Conservation (phyloP, 768 basidiomycete species). For the Paxillus rubicundulus region DNA sequence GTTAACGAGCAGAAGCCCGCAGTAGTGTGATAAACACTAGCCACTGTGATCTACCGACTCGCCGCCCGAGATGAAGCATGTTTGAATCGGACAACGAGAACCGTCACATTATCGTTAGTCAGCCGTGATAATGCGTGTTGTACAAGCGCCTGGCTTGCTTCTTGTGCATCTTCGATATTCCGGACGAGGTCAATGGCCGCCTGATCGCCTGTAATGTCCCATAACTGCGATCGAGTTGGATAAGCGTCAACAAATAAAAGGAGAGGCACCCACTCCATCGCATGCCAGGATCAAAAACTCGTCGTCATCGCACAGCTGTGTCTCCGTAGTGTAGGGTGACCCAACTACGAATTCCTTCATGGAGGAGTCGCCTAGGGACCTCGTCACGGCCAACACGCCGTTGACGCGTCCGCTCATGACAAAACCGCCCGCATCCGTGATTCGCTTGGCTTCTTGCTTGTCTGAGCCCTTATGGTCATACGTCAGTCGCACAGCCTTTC, state of each 20-base stretch:
- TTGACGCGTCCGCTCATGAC: conserved; percentile 99
- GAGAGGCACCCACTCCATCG: conserved; percentile 75
- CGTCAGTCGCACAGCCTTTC: conserved; percentile 88
- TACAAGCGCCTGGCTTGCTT: conserved; percentile 73
- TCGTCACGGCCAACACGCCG: conserved; percentile 93
- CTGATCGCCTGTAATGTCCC: conserved; percentile 95
- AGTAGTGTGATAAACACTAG: background rate
- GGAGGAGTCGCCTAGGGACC: conserved; percentile 92
- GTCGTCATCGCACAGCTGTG: conserved; percentile 83
- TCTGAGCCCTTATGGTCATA: conserved; percentile 99
- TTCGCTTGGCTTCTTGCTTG: conserved; percentile 95
- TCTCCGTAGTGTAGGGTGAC: conserved; percentile 97
- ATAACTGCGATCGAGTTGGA: conserved; percentile 57
- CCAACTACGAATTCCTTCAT: conserved; percentile 99
- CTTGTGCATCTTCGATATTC: conserved; percentile 71
- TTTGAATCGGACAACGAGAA: conserved; percentile 84
- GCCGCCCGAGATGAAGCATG: conserved; percentile 11
- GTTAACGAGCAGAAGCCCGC: no score
- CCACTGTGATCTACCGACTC: conserved; percentile 9
- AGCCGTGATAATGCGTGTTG: conserved; percentile 85
- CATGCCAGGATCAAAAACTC: conserved; percentile 96
- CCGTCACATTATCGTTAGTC: conserved; percentile 94
- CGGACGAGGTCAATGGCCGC: conserved; percentile 84
- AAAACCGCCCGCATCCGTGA: conserved; percentile 96
- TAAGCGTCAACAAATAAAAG: background rate